Base-by-base conservation (phyloP, 2,329 filamentous ascomycete genomes). In the Fusarium sp. region DNA sequence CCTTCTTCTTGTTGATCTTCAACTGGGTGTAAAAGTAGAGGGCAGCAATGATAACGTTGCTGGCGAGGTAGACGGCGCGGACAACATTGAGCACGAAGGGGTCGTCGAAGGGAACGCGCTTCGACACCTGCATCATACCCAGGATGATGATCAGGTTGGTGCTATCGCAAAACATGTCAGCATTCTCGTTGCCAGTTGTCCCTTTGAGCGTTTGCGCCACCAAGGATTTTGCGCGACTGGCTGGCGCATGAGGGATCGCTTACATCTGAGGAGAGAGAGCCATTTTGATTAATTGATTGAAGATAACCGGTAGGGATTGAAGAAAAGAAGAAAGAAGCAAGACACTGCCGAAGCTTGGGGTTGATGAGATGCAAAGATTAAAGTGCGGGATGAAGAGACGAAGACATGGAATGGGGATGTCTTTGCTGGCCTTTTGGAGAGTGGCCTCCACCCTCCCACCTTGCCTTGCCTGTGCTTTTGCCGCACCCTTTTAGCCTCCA, bases 121-220 rank as follows among this genome's bases (percentile, higher is more conserved):
- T 98, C 75, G 94, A 92, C 66, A 97, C 92, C 87, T 98, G 95
- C 94, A 98, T 98, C 92, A 98, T 97, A 79, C 93, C 92, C 75
- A 97, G 89, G 84, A 97, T 94, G 90, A 97, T 94, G 85, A 93
- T 86, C 81, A 97, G 87, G 88, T 97, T 97, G 81, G 92, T 93
- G 77, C 94, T 97, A 81, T 73, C 54, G 56, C 53, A 34, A 47
- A 44, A 42, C 19, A 42, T 39, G 54, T 78, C 70, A 79, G 76
- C 57, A 66, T 64, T 55, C 31, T 55, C 26, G 22, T 67, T 33
- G 31, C 47, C 19, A 66, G 66, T 42, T 33, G 57, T 71, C 80
- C 61, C 58, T 69, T 47, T 40, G 47, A 28, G 34, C 19, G n/a
- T 34, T 57, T 68, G 67, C 71, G 71, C 67, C 58, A 44, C 45